Evolutionary conservation across 257 asterid genomes (phyloP).

Genomic region (Fraxinus quadrangulata): DNA sequence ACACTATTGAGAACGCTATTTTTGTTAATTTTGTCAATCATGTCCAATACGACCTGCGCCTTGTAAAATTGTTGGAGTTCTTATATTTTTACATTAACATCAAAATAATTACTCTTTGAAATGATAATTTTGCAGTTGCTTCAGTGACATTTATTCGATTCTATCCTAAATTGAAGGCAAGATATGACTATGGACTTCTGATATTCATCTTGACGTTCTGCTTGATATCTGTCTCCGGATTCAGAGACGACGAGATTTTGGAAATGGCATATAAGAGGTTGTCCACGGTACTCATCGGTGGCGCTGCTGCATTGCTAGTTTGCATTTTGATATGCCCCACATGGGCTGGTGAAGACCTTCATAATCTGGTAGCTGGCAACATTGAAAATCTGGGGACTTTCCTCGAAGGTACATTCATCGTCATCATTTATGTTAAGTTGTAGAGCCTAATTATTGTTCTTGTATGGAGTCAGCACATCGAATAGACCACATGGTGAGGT

Average conservation of each 20-base stretch:
- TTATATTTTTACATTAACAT: too few relatives aligned
- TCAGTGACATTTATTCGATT: constrained; percentile 27
- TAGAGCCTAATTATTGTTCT: too few relatives aligned
- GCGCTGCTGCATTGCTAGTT: constrained; percentile 17
- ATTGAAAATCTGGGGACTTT: constrained; percentile 30
- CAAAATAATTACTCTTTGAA: not conserved
- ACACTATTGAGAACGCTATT: too few relatives aligned
- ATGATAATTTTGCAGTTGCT: constrained; percentile 18
- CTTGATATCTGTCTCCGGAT: constrained; percentile 30
- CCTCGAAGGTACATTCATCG: constrained; percentile 28
- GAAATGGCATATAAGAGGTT: constrained; percentile 26
- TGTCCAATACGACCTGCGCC: too few relatives aligned
- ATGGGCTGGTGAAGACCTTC: constrained; percentile 38
- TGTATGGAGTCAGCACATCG: too few relatives aligned
- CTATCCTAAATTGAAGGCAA: constrained; percentile 26
- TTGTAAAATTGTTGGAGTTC: too few relatives aligned
- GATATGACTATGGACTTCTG: constrained; percentile 32
- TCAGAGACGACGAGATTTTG: constrained; percentile 31
- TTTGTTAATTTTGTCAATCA: too few relatives aligned
- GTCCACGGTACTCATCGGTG: constrained; percentile 30
- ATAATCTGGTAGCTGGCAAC: constrained; percentile 30
- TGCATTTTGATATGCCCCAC: constrained; percentile 22
- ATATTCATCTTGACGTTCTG: constrained; percentile 31
- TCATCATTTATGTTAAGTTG: too few relatives aligned
- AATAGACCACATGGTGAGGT: too few relatives aligned